Conservation (phyloP, 2,329 filamentous ascomycete genomes). For the Scolecobasidium constrictum region DNA sequence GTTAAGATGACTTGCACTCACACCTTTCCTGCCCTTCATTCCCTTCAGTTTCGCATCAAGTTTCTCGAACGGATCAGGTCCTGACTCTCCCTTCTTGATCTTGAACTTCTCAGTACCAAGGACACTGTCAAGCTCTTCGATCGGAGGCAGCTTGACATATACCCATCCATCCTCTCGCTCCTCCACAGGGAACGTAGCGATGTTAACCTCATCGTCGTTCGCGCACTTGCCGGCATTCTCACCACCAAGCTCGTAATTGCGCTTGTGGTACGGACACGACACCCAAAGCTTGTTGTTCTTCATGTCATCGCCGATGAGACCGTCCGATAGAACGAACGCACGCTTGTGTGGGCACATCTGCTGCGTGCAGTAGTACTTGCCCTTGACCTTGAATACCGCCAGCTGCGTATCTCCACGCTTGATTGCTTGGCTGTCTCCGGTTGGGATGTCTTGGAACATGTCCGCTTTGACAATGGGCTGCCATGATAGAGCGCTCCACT, state of each 20-base stretch:
- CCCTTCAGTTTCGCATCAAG: constrained; percentile 46
- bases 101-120: constrained; percentile 71
- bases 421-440: constrained; percentile 64
- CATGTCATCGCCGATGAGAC: constrained; percentile 61
- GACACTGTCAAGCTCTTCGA: constrained; percentile 68
- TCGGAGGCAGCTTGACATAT: constrained; percentile 68
- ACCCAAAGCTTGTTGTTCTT: constrained; percentile 62
- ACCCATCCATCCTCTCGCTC: constrained; percentile 66
- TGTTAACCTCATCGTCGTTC: constrained; percentile 64
- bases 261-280: constrained; percentile 80
- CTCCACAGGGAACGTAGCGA: constrained; percentile 72
- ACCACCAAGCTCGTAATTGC: constrained; percentile 69
- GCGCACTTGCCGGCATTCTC: constrained; percentile 57
- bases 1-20: constrained; percentile 28
- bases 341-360: constrained; percentile 95
- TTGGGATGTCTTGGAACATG: constrained; percentile 59
- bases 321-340: constrained; percentile 80
- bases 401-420: constrained; percentile 85
- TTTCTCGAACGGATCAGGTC: constrained; percentile 40
- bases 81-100: constrained; percentile 59
- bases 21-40: constrained; percentile 41
- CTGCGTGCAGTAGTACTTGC: constrained; percentile 74
- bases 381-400: constrained; percentile 73
- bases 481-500: constrained; percentile 63
- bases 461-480: constrained; percentile 63